Conservation (phyloP, 805 yeast species). For the Yamadazyma phyllophila region DNA sequence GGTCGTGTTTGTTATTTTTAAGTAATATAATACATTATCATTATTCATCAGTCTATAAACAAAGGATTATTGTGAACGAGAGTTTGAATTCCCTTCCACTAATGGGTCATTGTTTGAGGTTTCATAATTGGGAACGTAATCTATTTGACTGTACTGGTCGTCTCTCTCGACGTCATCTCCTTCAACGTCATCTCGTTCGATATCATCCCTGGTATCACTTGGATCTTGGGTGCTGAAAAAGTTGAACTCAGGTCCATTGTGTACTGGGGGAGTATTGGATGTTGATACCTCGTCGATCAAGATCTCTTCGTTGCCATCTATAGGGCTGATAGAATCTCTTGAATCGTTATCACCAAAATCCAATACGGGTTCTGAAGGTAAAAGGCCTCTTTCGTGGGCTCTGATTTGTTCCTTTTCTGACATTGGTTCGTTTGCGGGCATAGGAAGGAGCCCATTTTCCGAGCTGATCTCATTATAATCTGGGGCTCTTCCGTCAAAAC, state of each 20-base stretch:
- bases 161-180: not conserved
- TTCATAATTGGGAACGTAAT: slow-evolving; percentile 36
- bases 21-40: slow-evolving; percentile 10
- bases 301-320: slow-evolving; percentile 13
- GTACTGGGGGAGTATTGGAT: not conserved
- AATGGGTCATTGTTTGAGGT: slow-evolving; percentile 25
- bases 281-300: not conserved
- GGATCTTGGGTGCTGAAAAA: not conserved
- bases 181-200: not conserved
- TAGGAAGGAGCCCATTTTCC: slow-evolving; percentile 8
- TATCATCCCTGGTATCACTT: too few relatives aligned
- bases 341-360: slow-evolving; percentile 21
- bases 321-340: slow-evolving; percentile 20
- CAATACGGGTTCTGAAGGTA: slow-evolving; percentile 55
- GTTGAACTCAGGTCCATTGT: not conserved
- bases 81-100: slow-evolving; percentile 10
- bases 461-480: slow-evolving; percentile 22
- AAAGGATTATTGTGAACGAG: not conserved
- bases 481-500: slow-evolving; percentile 24
- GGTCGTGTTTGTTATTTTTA: not conserved
- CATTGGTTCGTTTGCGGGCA: slow-evolving; percentile 20
- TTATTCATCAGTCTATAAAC: slow-evolving; percentile 11
- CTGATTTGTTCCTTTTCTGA: slow-evolving; percentile 60
- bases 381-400: slow-evolving; percentile 53
- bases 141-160: slow-evolving; percentile 21